Conservation (phyloP, 495 filamentous ascomycete genomes). For the Hyaloscypha finlandica region DNA sequence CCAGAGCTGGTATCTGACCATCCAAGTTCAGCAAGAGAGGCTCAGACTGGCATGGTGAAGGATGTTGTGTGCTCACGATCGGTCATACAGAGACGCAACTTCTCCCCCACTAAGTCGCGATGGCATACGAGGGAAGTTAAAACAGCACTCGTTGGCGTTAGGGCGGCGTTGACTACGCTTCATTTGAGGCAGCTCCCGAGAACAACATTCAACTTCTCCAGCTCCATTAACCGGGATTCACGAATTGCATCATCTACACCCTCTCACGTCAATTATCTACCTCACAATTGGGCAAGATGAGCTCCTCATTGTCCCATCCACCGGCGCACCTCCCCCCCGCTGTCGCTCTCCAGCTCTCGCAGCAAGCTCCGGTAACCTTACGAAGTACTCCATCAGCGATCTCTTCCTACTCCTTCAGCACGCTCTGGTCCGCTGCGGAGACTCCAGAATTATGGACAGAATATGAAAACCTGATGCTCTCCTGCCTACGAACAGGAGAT, state of each 20-base stretch:
- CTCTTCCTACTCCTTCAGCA: slow-evolving; percentile 51
- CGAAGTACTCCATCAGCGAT: slow-evolving; percentile 47
- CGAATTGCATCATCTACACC: neutral
- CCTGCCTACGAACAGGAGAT: slow-evolving; percentile 84
- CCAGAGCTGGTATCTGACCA: neutral
- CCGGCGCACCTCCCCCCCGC: slow-evolving; percentile 49
- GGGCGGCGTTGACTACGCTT: neutral
- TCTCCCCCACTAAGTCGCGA: neutral
- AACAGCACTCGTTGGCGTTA: neutral
- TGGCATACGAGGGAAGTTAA: neutral
- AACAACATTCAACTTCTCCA: neutral
- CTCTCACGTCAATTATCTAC: neutral
- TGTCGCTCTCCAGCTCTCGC: slow-evolving; percentile 68
- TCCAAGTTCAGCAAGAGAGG: neutral
- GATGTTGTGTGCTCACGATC: neutral
- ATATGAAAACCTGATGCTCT: slow-evolving; percentile 84
- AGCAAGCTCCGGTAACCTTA: slow-evolving; percentile 74
- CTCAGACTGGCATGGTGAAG: neutral
- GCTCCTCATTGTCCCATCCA: slow-evolving; percentile 50
- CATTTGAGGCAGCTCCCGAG: slow-evolving; percentile 3
- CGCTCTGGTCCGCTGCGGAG: slow-evolving; percentile 60
- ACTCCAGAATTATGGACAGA: slow-evolving; percentile 74
- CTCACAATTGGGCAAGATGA: slow-evolving; percentile 38
- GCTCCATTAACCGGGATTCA: neutral
- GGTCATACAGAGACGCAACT: neutral